These are phyloP conservation scores for Aspergillus chevalieri DNA, from an alignment of 2,329 filamentous ascomycete species.

Conservation along the genomic window DNA sequence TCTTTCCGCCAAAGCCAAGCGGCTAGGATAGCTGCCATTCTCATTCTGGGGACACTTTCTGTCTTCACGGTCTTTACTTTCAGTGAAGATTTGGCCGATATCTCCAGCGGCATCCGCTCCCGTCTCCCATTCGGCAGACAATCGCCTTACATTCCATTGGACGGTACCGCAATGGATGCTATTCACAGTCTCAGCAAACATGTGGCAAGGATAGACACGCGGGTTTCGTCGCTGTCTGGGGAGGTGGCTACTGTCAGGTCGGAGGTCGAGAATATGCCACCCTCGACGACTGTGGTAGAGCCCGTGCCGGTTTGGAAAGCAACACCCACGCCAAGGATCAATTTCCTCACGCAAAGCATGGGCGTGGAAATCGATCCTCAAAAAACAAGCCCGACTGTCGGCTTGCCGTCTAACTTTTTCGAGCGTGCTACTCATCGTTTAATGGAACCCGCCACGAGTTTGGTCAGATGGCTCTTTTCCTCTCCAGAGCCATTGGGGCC, in stretches of 20 bases:
- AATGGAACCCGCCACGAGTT: background rate
- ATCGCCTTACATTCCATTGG: conserved; percentile 12
- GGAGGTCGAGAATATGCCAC: conserved; percentile 16
- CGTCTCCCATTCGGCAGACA: conserved; percentile 4
- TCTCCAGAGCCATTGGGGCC: conserved; percentile 32
- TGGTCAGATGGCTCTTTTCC: background rate
- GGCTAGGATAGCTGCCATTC: conserved; percentile 4
- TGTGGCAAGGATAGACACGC: conserved; percentile 21
- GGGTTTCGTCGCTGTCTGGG: conserved; percentile 26
- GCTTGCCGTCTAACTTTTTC: conserved; percentile 18
- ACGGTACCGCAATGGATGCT: conserved; percentile 17
- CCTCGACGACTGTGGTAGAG: conserved; percentile 14
- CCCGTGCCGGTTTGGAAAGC: conserved; percentile 10
- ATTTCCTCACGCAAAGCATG: conserved; percentile 63
- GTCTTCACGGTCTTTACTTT: conserved; percentile 10
- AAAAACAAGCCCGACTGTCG: conserved; percentile 54
- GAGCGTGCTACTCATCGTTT: conserved; percentile 13
- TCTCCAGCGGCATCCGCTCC: conserved; percentile 13
- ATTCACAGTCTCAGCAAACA: conserved; percentile 21
- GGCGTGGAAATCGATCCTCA: conserved; percentile 60
- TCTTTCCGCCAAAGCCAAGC: background rate
- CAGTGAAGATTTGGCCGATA: conserved; percentile 7
- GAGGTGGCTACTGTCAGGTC: conserved; percentile 22
- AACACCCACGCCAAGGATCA: conserved; percentile 46
- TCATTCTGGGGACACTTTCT: conserved; percentile 8